Percentiles rank a stretch among this genome's conserved stretches.
Conservation (phyloP, 108 stramenopile species). For the Tribonema minus region DNA sequence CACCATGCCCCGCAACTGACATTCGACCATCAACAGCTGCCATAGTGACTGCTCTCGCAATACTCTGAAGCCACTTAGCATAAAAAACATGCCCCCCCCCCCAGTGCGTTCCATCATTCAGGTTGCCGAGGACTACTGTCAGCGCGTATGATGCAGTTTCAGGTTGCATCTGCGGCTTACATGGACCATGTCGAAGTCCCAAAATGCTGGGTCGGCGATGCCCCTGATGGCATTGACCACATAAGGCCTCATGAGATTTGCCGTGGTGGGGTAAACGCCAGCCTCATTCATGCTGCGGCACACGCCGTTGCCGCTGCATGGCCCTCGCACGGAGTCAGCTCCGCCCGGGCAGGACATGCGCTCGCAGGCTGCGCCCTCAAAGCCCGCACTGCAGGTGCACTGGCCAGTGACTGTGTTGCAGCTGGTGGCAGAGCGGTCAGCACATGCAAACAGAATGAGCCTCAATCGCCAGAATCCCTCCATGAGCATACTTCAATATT, state of each 20-base stretch:
- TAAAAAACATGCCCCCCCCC: too few species aligned
- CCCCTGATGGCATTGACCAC: slow-evolving; percentile 23
- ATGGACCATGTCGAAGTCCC: slow-evolving; percentile 43
- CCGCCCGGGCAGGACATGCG: slow-evolving; percentile 31
- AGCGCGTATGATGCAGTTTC: too few species aligned
- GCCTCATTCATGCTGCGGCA: slow-evolving; percentile 41
- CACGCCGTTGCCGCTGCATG: slow-evolving; percentile 23
- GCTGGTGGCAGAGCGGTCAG: neutral
- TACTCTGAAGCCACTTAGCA: too few species aligned
- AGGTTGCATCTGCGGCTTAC: too few species aligned
- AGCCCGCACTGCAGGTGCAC: slow-evolving; percentile 48
- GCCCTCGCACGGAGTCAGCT: too few species aligned
- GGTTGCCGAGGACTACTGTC: too few species aligned
- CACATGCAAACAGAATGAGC: neutral
- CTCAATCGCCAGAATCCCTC: too few species aligned
- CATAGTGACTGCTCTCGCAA: too few species aligned
- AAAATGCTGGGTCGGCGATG: neutral
- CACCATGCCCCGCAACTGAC: too few species aligned
- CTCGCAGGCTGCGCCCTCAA: slow-evolving; percentile 54
- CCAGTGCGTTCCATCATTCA: too few species aligned
- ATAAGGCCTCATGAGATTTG: slow-evolving; percentile 5
- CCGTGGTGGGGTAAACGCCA: neutral
- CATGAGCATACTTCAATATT: too few species aligned
- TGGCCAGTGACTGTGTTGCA: slow-evolving; percentile 49
- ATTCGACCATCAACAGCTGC: too few species aligned